phyloP scores from a whole-genome alignment of 2,329 filamentous ascomycete genomes.

The Magnaporthiopsis rhizophila region DNA sequence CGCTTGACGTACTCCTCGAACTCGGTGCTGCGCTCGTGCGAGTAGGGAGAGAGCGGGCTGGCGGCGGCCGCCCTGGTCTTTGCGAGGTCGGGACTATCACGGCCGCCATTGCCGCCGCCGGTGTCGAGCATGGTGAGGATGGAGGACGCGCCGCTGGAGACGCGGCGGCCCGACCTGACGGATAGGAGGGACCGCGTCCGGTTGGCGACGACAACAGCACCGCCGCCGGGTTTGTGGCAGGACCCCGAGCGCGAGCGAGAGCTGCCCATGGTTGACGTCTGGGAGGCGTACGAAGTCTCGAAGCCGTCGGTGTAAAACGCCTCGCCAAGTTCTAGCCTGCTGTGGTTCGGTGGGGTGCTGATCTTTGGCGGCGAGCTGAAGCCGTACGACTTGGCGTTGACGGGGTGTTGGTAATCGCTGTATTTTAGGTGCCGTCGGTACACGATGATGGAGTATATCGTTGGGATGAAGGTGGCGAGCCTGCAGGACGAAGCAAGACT shows the following conservation, averaged over 20 bases:
- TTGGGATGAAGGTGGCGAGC: conserved; percentile 32
- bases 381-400: conserved; percentile 41
- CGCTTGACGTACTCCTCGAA: conserved; percentile 19
- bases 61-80: not conserved
- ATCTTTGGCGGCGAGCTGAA: conserved; percentile 20
- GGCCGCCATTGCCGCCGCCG: conserved; percentile 5
- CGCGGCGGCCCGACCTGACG: conserved; percentile 7
- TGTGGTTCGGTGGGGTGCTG: conserved; percentile 6
- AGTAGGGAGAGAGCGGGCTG: conserved; percentile 13
- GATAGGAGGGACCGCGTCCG: not conserved
- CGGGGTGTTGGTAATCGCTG: conserved; percentile 41
- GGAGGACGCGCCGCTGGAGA: conserved; percentile 7
- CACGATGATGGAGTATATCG: conserved; percentile 36
- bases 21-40: conserved; percentile 20
- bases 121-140: not conserved
- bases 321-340: conserved; percentile 19
- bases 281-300: conserved; percentile 3
- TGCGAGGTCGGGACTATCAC: conserved; percentile 9
- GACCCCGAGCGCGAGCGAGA: not conserved
- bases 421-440: conserved; percentile 40
- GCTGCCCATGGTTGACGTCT: not conserved
- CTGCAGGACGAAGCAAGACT: conserved; percentile 21
- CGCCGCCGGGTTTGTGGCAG: not conserved
- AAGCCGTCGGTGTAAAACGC: conserved; percentile 8
- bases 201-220: not conserved